Conservation (phyloP, 2,329 filamentous ascomycete genomes). For the Hypoxylon sp. region DNA sequence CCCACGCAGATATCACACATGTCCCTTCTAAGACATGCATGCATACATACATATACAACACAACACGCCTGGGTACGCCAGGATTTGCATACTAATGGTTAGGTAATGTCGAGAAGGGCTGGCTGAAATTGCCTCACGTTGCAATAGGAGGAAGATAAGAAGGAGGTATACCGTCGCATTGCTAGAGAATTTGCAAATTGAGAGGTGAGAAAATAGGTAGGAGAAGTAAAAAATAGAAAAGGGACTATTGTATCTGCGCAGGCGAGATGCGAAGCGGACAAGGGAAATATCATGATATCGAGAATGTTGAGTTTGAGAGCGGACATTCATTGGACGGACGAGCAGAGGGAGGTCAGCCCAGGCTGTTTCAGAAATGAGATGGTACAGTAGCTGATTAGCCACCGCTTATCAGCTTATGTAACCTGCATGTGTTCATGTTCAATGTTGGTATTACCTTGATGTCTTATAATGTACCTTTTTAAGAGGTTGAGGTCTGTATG, state of each 20-base stretch:
- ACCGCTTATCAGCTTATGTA: neutral
- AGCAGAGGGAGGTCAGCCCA: too few species aligned
- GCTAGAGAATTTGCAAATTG: neutral
- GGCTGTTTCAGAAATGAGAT: neutral
- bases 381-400: neutral
- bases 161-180: slow-evolving; percentile 6
- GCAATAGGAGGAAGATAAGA: slow-evolving; percentile 13
- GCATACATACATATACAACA: slow-evolving; percentile 7
- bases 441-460: too few species aligned
- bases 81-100: slow-evolving; percentile 9
- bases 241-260: slow-evolving; percentile 1
- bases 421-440: too few species aligned
- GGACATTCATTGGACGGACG: too few species aligned
- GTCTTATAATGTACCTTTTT: too few species aligned
- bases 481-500: too few species aligned
- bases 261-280: neutral
- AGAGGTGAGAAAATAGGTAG: neutral
- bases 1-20: slow-evolving; percentile 6
- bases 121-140: slow-evolving; percentile 19
- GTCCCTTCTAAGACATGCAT: slow-evolving; percentile 4
- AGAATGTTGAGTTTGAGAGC: neutral
- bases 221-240: slow-evolving; percentile 17
- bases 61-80: too few species aligned
- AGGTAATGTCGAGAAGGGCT: slow-evolving; percentile 17
- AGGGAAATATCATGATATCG: slow-evolving; percentile 8